Evolutionary conservation across 345 rosid species (phyloP).

Genomic region (Raphanus sativus): DNA sequence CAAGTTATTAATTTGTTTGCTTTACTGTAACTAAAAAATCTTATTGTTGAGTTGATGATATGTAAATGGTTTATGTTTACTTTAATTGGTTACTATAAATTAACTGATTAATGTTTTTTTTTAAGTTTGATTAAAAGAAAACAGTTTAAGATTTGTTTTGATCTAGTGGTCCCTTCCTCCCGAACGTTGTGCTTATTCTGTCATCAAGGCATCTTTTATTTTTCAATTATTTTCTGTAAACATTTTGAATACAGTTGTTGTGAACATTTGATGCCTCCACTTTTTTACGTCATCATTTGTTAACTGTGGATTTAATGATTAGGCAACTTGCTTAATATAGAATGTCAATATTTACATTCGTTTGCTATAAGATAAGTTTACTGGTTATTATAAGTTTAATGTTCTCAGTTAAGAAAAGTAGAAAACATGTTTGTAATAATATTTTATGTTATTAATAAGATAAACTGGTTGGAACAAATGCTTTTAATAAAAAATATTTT

Average conservation of each 20-base stretch:
- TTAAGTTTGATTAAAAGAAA: slow-evolving; percentile 27
- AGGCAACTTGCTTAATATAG: slow-evolving; percentile 38
- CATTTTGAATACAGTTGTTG: slow-evolving; percentile 16
- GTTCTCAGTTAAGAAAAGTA: background rate
- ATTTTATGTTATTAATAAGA: background rate
- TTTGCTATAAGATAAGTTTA: background rate
- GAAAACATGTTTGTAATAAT: background rate
- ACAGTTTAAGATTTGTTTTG: slow-evolving; percentile 31
- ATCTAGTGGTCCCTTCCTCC: slow-evolving; percentile 34
- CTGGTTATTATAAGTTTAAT: background rate
- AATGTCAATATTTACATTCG: slow-evolving; percentile 8
- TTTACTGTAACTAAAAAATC: background rate
- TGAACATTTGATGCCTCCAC: background rate
- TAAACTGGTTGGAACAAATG: background rate
- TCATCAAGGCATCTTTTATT: slow-evolving; percentile 31
- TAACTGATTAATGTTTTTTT: background rate
- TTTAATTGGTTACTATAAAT: background rate
- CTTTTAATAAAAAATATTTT: background rate
- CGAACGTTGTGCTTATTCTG: slow-evolving; percentile 28
- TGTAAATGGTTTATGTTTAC: background rate
- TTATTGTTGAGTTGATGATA: background rate
- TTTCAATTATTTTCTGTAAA: background rate
- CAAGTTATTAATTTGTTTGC: background rate
- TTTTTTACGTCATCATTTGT: slow-evolving; percentile 28
- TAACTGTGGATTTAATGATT: slow-evolving; percentile 25